These are phyloP conservation scores for Rutstroemia sp. DNA, from an alignment of 2,329 filamentous ascomycete species.

Conservation along the genomic window DNA sequence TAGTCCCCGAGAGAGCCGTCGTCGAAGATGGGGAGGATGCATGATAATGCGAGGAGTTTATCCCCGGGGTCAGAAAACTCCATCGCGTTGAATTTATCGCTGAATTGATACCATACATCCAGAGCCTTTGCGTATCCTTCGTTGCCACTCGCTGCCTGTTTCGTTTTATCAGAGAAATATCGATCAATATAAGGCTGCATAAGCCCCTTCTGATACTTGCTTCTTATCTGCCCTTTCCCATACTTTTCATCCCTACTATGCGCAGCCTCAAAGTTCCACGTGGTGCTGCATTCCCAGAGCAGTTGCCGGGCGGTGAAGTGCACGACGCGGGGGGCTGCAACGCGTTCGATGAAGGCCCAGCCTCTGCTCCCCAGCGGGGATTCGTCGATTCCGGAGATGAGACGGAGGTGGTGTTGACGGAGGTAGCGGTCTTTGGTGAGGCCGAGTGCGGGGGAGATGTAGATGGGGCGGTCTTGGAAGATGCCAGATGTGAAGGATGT, in stretches of 20 bases:
- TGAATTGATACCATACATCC: background rate
- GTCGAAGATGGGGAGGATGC: background rate
- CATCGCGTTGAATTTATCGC: background rate
- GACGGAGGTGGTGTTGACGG: background rate
- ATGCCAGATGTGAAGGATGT: background rate
- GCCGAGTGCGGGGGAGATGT: background rate
- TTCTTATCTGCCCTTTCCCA: background rate
- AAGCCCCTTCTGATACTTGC: background rate
- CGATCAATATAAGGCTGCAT: background rate
- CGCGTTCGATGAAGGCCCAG: background rate
- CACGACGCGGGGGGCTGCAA: background rate
- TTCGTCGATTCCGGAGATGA: background rate
- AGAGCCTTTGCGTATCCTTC: background rate
- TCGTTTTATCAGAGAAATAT: background rate
- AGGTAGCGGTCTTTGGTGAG: background rate
- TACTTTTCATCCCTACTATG: background rate
- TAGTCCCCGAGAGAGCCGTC: background rate
- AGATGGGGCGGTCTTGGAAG: background rate
- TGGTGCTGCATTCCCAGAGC: background rate
- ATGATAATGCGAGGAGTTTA: background rate
- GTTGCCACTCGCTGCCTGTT: too few relatives aligned
- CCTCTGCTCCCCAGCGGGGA: background rate
- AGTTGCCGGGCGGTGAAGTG: background rate
- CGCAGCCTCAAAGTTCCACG: background rate
- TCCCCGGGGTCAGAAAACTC: background rate